Evolutionary conservation across 306 rosid genomes (phyloP), one percentile per base, ranked within the genome.

Genomic region (Prunus mongolica): DNA sequence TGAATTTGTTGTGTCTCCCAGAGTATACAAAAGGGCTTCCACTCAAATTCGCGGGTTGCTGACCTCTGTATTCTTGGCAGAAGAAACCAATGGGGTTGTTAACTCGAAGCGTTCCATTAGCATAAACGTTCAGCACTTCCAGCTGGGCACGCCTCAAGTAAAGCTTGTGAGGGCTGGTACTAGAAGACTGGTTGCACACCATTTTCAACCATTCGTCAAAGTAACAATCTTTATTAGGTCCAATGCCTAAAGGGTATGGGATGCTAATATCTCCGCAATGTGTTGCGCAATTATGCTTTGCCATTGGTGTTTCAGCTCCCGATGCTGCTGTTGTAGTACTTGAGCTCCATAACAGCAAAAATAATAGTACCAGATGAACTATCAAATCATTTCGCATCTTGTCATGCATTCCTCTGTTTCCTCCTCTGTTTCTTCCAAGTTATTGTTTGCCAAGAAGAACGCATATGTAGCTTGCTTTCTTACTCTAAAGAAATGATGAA

Each of bases 11-110:
- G 0, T 0, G 0, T 0, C 0, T 4, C 27, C 54, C 74, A 0
- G 87, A 81, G 50, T 78, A 84, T 10, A 52, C 74, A 44, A 78
- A 86, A 25, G 90, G 87, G 38, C 82, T 38, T 5, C 41, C 79
- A 8, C 13, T n/a, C 63, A 84, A 62, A 10, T 79, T 2, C 0
- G 60, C 30, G 0, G 45, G 15, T 25, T 16, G 47, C 14, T 16
- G 38, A 10, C 0, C 3, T 2, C 1, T 2, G 1, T 15, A 0
- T 12, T 5, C 8, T 5, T 12, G 0, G 28, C 30, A 16, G 20
- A 2, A 15, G 63, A 66, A 55, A 3, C 22, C 7, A 18, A 76
- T 15, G 0, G 80, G 73, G 74, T 8, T 25, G 0, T 16, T 67
- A 27, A 76, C 57, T 12, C 3, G 20, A 16, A 76, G 25, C 4